Conservation (phyloP, 371 early-diverging fungal species). For the Mortierella sp. region DNA sequence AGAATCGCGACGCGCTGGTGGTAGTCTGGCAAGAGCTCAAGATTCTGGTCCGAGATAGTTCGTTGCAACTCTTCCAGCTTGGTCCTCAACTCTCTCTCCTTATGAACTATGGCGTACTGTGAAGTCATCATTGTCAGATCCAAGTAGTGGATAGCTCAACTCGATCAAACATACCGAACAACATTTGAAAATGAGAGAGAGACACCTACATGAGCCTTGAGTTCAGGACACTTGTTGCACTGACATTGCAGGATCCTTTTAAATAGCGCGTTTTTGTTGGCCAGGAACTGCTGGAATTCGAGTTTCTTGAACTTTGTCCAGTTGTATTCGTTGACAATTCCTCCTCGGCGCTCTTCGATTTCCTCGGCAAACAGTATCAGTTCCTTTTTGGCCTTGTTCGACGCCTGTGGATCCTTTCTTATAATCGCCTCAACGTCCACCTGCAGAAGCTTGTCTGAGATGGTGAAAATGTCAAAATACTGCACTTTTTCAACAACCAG, state of each 20-base stretch:
- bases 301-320: constrained; percentile 84
- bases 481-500: constrained; percentile 65
- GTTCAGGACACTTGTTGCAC: constrained; percentile 87
- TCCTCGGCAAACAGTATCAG: constrained; percentile 67
- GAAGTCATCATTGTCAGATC: not conserved
- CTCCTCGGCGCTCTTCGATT: constrained; percentile 35
- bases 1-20: constrained; percentile 89
- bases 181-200: not conserved
- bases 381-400: constrained; percentile 64
- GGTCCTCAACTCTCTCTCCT: constrained; percentile 69
- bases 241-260: constrained; percentile 65
- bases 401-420: constrained; percentile 52
- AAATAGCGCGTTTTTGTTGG: constrained; percentile 61
- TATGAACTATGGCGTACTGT: constrained; percentile 77
- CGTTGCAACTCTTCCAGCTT: constrained; percentile 80
- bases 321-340: constrained; percentile 65
- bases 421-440: constrained; percentile 67
- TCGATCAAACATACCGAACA: too few relatives aligned
- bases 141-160: too few relatives aligned
- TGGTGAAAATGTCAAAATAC: constrained; percentile 71
- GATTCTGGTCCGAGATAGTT: constrained; percentile 89
- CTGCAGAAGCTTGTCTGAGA: constrained; percentile 65
- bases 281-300: constrained; percentile 82
- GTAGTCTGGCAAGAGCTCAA: constrained; percentile 93
- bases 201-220: constrained; percentile 75